Base-by-base conservation (phyloP, 768 basidiomycete genomes). In the Russula abietina region DNA sequence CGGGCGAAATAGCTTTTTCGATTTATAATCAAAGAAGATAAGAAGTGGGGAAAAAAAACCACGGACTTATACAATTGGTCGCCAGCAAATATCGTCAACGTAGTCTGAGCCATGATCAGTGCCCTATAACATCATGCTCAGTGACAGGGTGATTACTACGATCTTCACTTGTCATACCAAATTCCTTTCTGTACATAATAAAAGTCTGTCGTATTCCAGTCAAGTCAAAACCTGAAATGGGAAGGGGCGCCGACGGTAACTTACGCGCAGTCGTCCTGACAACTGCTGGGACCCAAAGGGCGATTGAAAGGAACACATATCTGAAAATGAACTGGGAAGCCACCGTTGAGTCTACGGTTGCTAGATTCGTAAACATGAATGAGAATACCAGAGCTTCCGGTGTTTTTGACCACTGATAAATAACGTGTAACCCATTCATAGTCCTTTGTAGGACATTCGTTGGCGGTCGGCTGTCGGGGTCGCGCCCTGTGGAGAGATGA, bases 71-170 rank as follows among this genome's bases (percentile, higher is more conserved):
- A 79, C 6, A 85, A 76, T 69, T 85, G 84, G 69, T 86, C 83
- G 10, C 82, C 81, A 3, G 79, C 77, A 67, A 79, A 84, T 39
- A 84, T 77, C 51, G 79, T 82, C 57, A 84, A 61, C 16, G 80
- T 82, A 1, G 81, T 83, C 66, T 85, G 84, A 0, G 81, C 79
- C 81, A 83, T 84, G 68, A 85, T 82, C 53, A 84, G 71, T 5
- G 81, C 81, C 82, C 81, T 76, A 46, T 6, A 32, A 22, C 16
- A 39, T n/a, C 28, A 6, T 38, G 14, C 19, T 36, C 56, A 55
- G 68, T 28, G 33, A 39, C 39, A 12, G 4, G 22, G 10, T 49
- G 32, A 39, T 17, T 32, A 16, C 1, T 32, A 16, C 1, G 1
- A 51, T 2, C 24, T 46, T 16, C 9, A 19, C 2, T 14, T 4